phyloP scores from a whole-genome alignment of 306 rosid genomes.

The Cucurbita pepo region DNA sequence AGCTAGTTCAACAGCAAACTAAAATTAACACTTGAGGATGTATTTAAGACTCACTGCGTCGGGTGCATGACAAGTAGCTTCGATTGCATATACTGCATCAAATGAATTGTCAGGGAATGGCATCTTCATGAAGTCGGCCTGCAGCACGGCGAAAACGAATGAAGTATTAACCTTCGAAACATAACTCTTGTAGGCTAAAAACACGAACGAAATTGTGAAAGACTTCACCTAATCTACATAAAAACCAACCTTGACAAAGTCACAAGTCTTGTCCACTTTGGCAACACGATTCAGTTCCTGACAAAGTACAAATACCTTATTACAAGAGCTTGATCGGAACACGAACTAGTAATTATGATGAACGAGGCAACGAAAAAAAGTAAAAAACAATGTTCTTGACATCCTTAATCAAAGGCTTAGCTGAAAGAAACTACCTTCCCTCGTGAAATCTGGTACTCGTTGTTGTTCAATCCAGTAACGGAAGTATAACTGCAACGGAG shows the following conservation, averaged over 20 bases:
- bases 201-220: neutral
- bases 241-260: conserved; percentile 64
- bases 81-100: conserved; percentile 96
- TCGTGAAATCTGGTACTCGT: conserved; percentile 82
- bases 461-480: conserved; percentile 79
- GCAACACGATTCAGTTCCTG: conserved; percentile 54
- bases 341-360: neutral
- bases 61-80: conserved; percentile 99
- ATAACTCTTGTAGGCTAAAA: neutral
- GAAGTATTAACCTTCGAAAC: neutral
- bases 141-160: conserved; percentile 16
- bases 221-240: neutral
- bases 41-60: conserved; percentile 49
- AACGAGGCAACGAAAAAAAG: neutral
- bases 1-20: neutral
- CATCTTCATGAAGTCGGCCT: conserved; percentile 98
- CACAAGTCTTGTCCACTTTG: conserved; percentile 58
- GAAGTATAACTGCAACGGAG: conserved; percentile 44
- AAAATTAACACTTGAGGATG: neutral
- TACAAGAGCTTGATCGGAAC: neutral
- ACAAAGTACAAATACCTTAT: neutral
- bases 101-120: conserved; percentile 64
- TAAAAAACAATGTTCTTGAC: neutral
- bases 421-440: conserved; percentile 43
- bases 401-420: neutral